Conservation (phyloP, 768 basidiomycete species). For the Lactarius deliciosus region DNA sequence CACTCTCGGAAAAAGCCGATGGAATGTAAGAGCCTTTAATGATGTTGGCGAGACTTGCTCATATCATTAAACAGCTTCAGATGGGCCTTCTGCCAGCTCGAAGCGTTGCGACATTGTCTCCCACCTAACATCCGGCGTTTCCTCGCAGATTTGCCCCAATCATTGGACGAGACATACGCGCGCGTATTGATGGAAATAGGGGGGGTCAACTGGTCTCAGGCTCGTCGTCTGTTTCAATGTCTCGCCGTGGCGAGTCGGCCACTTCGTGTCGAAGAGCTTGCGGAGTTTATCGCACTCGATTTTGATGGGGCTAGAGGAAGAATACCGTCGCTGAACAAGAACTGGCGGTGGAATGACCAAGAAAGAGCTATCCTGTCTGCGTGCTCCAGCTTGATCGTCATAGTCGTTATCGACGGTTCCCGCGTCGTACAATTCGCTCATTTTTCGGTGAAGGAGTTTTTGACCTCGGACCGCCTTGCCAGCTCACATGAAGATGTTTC, state of each 20-base stretch:
- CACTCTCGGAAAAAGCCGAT: no score
- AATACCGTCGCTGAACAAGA: neutral
- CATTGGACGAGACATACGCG: neutral
- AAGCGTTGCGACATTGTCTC: neutral
- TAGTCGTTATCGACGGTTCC: rapidly evolving
- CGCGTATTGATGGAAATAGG: neutral
- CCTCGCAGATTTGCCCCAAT: neutral
- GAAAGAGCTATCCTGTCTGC: neutral
- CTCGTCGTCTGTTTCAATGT: neutral
- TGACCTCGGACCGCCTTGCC: neutral
- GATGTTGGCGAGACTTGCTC: neutral
- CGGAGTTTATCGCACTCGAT: neutral
- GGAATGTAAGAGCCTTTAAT: neutral
- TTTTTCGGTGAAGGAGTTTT: neutral
- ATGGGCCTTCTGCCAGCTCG: neutral
- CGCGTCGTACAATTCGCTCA: neutral
- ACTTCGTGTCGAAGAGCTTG: conserved; percentile 3
- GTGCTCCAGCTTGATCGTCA: neutral
- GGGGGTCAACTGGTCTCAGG: neutral
- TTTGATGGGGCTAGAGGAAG: neutral
- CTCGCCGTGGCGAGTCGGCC: neutral
- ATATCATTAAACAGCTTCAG: neutral
- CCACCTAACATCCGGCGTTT: neutral
- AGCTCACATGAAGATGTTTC: no score
- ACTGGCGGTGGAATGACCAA: neutral